Percentiles rank a stretch among this genome's conserved stretches.
Conservation (phyloP, 73 alveolate species). For the Tetrahymena borealis region DNA sequence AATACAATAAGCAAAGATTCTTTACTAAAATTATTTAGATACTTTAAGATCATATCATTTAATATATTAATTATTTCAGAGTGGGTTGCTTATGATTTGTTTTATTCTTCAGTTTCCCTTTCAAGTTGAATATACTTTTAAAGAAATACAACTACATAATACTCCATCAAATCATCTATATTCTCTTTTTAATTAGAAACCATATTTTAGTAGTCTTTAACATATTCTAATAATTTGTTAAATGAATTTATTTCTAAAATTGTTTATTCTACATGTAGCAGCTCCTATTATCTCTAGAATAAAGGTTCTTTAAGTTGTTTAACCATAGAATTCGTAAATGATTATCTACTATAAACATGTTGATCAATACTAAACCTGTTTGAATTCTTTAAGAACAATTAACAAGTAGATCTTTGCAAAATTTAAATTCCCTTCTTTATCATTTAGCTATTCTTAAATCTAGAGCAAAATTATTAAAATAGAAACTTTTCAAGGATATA, state of each 20-base stretch:
- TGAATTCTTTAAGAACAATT: background rate
- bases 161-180: background rate
- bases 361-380: background rate
- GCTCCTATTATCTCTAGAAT: background rate
- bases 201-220: background rate
- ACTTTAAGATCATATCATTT: background rate
- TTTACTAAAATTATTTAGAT: background rate
- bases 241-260: background rate
- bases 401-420: background rate
- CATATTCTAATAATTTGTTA: background rate
- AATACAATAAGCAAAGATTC: background rate
- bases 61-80: background rate
- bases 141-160: background rate
- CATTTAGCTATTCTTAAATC: background rate
- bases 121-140: background rate
- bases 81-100: background rate
- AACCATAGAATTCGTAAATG: background rate
- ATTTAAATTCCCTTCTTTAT: background rate
- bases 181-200: background rate
- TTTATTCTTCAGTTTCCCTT: background rate
- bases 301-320: background rate
- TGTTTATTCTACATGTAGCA: background rate
- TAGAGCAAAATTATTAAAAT: no score
- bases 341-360: background rate
- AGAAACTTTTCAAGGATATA: no score